These are phyloP conservation scores for Suillus subaureus DNA, from an alignment of 768 basidiomycete genomes.

Conservation along the genomic window DNA sequence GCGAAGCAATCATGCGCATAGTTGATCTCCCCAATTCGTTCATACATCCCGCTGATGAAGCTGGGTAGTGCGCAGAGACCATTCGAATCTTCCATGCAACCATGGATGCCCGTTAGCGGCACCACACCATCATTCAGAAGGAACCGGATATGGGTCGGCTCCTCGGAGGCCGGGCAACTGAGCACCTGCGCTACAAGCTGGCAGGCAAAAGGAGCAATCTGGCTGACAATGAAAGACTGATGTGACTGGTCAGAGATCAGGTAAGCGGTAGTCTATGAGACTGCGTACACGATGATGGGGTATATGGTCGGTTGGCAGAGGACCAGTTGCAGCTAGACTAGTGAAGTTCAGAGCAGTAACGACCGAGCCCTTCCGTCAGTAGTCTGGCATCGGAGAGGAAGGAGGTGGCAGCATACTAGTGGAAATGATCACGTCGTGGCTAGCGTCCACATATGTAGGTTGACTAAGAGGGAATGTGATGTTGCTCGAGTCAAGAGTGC, in stretches of 20 bases:
- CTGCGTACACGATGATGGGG: constrained; percentile 31
- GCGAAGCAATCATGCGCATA: constrained; percentile 45
- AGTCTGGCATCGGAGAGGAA: not conserved
- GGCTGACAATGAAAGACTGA: constrained; percentile 42
- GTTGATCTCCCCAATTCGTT: constrained; percentile 42
- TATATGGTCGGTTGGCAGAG: constrained; percentile 41
- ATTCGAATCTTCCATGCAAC: constrained; percentile 42
- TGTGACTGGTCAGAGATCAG: not conserved
- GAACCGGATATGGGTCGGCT: constrained; percentile 41
- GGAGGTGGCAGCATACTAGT: constrained; percentile 29
- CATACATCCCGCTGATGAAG: constrained; percentile 40
- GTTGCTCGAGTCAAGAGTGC: constrained; percentile 43
- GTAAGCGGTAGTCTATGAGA: not conserved
- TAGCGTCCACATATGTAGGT: constrained; percentile 47
- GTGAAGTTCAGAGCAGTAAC: constrained; percentile 49
- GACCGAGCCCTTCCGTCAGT: constrained; percentile 23
- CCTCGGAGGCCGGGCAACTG: constrained; percentile 34
- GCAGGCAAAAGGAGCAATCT: constrained; percentile 48
- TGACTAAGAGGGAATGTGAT: constrained; percentile 38
- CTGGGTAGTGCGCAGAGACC: constrained; percentile 43
- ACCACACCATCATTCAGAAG: constrained; percentile 52
- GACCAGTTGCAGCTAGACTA: constrained; percentile 40
- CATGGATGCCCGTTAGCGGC: constrained; percentile 45
- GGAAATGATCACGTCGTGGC: constrained; percentile 48
- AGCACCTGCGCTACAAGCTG: constrained; percentile 51